These are phyloP conservation scores for Laetiporus sulphureus DNA, from an alignment of 1,284 basidiomycete species.

Conservation along the genomic window DNA sequence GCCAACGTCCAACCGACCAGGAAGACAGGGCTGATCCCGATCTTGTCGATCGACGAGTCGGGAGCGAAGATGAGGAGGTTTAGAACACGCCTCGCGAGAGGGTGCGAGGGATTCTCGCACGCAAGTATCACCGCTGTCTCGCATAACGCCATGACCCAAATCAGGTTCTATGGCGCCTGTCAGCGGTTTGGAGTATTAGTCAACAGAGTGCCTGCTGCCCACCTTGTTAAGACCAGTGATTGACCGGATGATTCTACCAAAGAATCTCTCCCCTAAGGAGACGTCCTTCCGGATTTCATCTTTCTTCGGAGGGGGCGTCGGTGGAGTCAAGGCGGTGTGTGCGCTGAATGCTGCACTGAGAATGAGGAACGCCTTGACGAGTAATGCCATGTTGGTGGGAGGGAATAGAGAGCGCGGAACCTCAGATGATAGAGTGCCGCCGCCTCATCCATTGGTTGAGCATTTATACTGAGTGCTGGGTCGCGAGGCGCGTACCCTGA, in stretches of 20 bases:
- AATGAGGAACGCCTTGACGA: conserved; percentile 6
- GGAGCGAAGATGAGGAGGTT: conserved; percentile 1
- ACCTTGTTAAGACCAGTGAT: conserved; percentile 2
- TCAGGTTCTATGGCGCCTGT: background rate
- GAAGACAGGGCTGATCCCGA: conserved; percentile 3
- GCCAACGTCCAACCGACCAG: conserved; percentile 5
- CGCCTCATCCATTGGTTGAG: too few species aligned
- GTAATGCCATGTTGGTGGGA: conserved; percentile 1
- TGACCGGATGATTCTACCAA: background rate
- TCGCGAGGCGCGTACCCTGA: too few species aligned
- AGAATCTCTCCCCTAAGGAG: conserved; percentile 1
- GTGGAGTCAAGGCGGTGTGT: conserved; percentile 1
- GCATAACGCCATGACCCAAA: background rate
- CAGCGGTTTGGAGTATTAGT: background rate
- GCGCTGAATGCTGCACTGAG: background rate
- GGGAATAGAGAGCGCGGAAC: background rate
- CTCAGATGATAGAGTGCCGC: background rate
- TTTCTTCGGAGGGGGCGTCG: background rate
- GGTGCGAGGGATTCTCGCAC: background rate
- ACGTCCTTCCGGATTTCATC: background rate
- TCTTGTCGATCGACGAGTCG: background rate
- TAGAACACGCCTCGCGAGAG: conserved; percentile 1
- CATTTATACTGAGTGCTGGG: too few species aligned
- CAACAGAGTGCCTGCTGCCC: background rate
- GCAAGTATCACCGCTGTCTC: conserved; percentile 9